Conservation (phyloP, 306 rosid species). For the Dryas alaskensis region DNA sequence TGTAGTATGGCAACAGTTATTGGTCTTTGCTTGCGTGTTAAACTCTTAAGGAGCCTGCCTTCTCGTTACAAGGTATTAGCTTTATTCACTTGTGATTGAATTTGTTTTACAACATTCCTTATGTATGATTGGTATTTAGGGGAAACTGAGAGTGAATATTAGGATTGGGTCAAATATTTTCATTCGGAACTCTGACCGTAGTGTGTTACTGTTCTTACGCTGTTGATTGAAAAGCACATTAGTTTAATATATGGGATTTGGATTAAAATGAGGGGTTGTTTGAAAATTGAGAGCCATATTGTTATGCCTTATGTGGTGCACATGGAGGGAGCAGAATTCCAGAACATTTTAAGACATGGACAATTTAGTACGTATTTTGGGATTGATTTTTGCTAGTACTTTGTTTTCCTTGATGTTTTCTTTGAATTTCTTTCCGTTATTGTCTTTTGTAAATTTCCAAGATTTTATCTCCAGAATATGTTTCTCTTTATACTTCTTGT, state of each 20-base stretch:
- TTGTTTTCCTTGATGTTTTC: background rate
- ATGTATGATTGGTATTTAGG: background rate
- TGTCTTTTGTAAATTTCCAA: background rate
- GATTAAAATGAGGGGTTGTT: background rate
- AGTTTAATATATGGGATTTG: background rate
- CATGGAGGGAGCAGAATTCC: background rate
- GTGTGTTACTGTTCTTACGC: background rate
- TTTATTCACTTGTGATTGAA: background rate
- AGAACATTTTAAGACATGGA: background rate
- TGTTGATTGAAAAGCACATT: background rate
- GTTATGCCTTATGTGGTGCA: background rate
- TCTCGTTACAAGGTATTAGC: conserved; percentile 70
- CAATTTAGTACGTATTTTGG: no score
- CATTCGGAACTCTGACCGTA: background rate
- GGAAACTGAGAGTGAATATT: background rate
- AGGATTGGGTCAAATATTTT: background rate
- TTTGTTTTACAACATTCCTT: background rate
- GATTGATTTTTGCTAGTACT: background rate
- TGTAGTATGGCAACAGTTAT: conserved; percentile 95
- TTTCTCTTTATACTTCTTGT: background rate
- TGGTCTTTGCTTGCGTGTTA: conserved; percentile 87
- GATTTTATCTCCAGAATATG: background rate
- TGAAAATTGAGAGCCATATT: background rate
- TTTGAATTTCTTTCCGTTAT: background rate
- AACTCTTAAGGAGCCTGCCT: conserved; percentile 87